These are phyloP conservation scores for Fomitopsis schrenkii DNA, from an alignment of 1,284 basidiomycete genomes.

Conservation along the genomic window DNA sequence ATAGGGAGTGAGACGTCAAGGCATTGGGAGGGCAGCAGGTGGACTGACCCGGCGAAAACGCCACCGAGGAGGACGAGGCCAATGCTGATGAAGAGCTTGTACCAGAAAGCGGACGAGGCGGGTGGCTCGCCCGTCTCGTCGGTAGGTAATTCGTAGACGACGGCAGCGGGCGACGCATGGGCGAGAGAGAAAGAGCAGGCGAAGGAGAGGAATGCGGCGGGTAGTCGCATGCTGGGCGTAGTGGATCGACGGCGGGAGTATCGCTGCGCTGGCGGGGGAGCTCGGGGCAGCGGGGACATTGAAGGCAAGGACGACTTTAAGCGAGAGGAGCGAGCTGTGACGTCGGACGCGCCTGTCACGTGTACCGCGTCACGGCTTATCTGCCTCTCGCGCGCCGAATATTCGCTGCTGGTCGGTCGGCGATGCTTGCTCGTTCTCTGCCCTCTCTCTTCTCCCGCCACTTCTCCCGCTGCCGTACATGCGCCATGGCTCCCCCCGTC, in stretches of 20 bases:
- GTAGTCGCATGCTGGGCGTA: neutral
- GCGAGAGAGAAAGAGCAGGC: conserved; percentile 2
- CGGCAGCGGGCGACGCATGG: neutral
- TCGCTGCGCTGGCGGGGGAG: too few relatives aligned
- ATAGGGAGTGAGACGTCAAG: neutral
- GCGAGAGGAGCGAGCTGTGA: neutral
- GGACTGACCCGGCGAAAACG: conserved; percentile 78
- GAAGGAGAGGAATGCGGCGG: neutral
- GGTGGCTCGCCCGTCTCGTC: conserved; percentile 25
- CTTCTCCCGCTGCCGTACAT: neutral
- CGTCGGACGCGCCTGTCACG: conserved; percentile 2
- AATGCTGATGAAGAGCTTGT: conserved; percentile 62
- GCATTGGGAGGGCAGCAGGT: neutral
- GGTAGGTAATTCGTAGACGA: neutral
- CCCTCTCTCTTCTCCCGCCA: neutral
- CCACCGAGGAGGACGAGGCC: conserved; percentile 75
- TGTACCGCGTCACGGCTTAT: neutral
- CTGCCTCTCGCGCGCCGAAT: neutral
- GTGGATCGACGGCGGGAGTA: too few relatives aligned
- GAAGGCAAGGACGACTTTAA: too few relatives aligned
- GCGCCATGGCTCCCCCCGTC: neutral
- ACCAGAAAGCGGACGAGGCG: conserved; percentile 56
- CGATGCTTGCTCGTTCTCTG: neutral
- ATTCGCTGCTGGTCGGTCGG: neutral
- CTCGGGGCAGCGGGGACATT: too few relatives aligned